Evolutionary conservation across 2,329 filamentous ascomycete species (phyloP).

Genomic region (Pestalotiopsis sp.): DNA sequence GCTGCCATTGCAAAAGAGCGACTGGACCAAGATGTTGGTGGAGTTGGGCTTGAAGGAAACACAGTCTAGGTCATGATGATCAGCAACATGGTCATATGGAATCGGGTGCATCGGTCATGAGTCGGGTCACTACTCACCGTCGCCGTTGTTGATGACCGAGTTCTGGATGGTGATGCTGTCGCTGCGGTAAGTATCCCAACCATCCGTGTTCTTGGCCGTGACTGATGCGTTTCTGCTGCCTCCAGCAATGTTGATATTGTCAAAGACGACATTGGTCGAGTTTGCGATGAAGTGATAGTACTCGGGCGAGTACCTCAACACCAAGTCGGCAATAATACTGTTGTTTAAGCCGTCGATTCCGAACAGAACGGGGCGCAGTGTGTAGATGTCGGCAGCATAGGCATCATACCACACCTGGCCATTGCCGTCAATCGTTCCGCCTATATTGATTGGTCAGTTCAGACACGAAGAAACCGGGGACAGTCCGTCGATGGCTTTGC

Average conservation of each 20-base stretch:
- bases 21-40: slow-evolving; percentile 60
- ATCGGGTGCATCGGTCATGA: too few relatives aligned
- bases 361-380: slow-evolving; percentile 62
- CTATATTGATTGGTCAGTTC: slow-evolving; percentile 15
- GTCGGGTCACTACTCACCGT: slow-evolving; percentile 41
- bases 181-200: slow-evolving; percentile 63
- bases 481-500: neutral
- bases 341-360: slow-evolving; percentile 60
- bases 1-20: slow-evolving; percentile 61
- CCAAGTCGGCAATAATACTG: slow-evolving; percentile 58
- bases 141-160: slow-evolving; percentile 65
- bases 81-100: neutral
- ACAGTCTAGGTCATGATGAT: slow-evolving; percentile 45
- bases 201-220: slow-evolving; percentile 66
- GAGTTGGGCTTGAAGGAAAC: slow-evolving; percentile 67
- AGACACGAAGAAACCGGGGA: neutral
- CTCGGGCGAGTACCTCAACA: slow-evolving; percentile 55
- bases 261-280: slow-evolving; percentile 61
- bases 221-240: slow-evolving; percentile 49
- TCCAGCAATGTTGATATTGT: slow-evolving; percentile 62
- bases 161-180: slow-evolving; percentile 65
- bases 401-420: slow-evolving; percentile 68
- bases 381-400: slow-evolving; percentile 58
- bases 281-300: slow-evolving; percentile 68
- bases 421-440: slow-evolving; percentile 30